These are phyloP conservation scores for Mycocentrospora acerina DNA, from an alignment of 2,329 filamentous ascomycete species.

Conservation along the genomic window DNA sequence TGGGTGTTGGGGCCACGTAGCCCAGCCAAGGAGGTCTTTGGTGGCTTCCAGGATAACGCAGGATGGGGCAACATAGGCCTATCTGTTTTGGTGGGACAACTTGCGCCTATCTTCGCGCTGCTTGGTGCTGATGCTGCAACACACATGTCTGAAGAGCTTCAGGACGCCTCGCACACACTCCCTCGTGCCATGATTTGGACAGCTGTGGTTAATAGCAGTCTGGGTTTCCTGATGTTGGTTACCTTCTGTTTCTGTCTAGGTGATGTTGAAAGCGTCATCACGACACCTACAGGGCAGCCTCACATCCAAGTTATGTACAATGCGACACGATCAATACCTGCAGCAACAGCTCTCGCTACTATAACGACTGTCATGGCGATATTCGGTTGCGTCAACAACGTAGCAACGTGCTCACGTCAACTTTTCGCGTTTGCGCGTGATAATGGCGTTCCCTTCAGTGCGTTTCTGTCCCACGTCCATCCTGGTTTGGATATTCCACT, in stretches of 20 bases:
- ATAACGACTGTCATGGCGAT: constrained; percentile 32
- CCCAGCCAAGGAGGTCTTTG: constrained; percentile 24
- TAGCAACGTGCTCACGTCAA: constrained; percentile 34
- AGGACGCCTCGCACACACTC: constrained; percentile 35
- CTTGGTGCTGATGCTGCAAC: constrained; percentile 32
- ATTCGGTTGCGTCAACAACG: constrained; percentile 26
- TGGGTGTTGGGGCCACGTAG: constrained; percentile 32
- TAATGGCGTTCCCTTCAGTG: constrained; percentile 16
- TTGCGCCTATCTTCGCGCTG: constrained; percentile 24
- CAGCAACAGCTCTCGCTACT: constrained; percentile 20
- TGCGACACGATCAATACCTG: constrained; percentile 13
- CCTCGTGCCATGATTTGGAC: constrained; percentile 47
- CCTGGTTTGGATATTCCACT: constrained; percentile 40
- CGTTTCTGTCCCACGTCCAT: constrained; percentile 14
- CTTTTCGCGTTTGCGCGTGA: constrained; percentile 40
- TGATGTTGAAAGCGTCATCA: constrained; percentile 11
- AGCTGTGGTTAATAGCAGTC: constrained; percentile 35
- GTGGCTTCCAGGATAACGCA: constrained; percentile 26
- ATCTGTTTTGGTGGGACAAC: constrained; percentile 24
- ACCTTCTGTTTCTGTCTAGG: constrained; percentile 32
- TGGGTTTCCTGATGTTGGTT: constrained; percentile 42
- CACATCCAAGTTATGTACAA: constrained; percentile 10
- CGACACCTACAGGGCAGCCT: constrained; percentile 4
- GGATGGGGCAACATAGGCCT: constrained; percentile 29
- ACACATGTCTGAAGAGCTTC: constrained; percentile 38